Percentiles rank a stretch among this genome's conserved stretches.
Evolutionary conservation across 2,329 filamentous ascomycete genomes (phyloP).

Genomic region (Botryotinia narcissicola): DNA sequence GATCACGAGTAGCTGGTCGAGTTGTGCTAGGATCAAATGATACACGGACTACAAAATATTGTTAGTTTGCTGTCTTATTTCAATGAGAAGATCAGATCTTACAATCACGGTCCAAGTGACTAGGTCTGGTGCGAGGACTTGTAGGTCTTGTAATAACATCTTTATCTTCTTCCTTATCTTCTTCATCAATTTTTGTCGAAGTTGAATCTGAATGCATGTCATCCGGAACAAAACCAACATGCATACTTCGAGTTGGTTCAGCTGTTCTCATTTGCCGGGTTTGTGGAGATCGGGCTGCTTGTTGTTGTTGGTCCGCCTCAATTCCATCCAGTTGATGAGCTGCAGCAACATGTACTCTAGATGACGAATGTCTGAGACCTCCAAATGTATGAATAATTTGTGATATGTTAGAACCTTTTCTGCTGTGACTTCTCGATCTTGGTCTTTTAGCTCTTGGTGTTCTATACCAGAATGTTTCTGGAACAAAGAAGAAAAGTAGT

Average conservation of each 20-base stretch:
- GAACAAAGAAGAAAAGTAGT: conserved; percentile 84
- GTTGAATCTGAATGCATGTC: conserved; percentile 21
- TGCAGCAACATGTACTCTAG: not conserved
- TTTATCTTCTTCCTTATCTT: not conserved
- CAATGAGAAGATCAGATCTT: not conserved
- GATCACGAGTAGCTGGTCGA: not conserved
- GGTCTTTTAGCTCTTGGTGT: conserved; percentile 51
- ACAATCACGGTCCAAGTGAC: not conserved
- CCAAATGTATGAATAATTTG: conserved; percentile 26
- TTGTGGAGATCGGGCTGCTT: not conserved
- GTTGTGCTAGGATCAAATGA: conserved; percentile 7
- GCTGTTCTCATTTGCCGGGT: not conserved
- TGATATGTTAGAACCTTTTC: conserved; percentile 22
- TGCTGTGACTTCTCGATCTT: conserved; percentile 22
- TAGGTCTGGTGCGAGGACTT: not conserved
- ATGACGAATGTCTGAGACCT: conserved; percentile 17
- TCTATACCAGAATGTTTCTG: conserved; percentile 94
- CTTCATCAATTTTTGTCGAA: conserved; percentile 11
- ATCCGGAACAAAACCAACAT: conserved; percentile 56
- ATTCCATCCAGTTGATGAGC: conserved; percentile 7
- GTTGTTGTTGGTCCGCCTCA: not conserved
- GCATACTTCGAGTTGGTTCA: conserved; percentile 38
- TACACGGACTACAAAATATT: not conserved
- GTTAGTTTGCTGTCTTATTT: not conserved
- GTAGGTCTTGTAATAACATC: conserved; percentile 5